Evolutionary conservation across 2,329 filamentous ascomycete genomes (phyloP), one percentile per base, ranked within the genome.

Genomic region (Volutella citrinella): DNA sequence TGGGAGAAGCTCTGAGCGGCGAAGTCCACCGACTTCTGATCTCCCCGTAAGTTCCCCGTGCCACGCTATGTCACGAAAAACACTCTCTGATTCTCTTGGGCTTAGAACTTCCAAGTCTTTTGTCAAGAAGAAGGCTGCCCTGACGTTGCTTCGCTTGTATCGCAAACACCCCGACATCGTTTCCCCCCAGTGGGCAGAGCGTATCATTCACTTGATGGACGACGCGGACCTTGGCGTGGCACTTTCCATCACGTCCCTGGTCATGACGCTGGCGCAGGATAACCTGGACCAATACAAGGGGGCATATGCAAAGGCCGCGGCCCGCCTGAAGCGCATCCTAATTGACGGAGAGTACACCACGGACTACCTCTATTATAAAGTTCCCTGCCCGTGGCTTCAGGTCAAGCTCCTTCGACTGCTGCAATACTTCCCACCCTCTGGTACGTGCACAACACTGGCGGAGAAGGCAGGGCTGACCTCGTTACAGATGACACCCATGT

Each of bases 131-230:
- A 98, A 98, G 73, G 91, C 93, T 2, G 93, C 93, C 7, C 70
- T 98, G 32, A 98, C 93, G 1, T 74, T 98, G 21, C 78, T 98
- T 34, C 85, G 93, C 34, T 68, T 98, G 6, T 98, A 97, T 65
- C 86, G 93, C 50, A 98, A 98, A 68, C 82, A 90, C 54, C 89
- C 91, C 3, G 84, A 82, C 45, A 96, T 98, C 46, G 86, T 98
- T 16, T 90, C 95, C 56, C 85, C 88, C 19, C 90, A 96, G 68
- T 98, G 93, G 93, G 87, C 89, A 7, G 94, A 98, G 68, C 81
- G 93, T 32, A 95, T 98, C 59, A 93, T 98, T 59, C 93, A 93
- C n/a, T 73, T 98, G 25, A 96, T 98, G 90, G 93, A 98, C 60
- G 93, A 98, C 54, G 73, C 80, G 6, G 93, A 98, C 56, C 81